These are phyloP conservation scores for Phialophora macrospora DNA, from an alignment of 2,329 filamentous ascomycete genomes.

Conservation along the genomic window DNA sequence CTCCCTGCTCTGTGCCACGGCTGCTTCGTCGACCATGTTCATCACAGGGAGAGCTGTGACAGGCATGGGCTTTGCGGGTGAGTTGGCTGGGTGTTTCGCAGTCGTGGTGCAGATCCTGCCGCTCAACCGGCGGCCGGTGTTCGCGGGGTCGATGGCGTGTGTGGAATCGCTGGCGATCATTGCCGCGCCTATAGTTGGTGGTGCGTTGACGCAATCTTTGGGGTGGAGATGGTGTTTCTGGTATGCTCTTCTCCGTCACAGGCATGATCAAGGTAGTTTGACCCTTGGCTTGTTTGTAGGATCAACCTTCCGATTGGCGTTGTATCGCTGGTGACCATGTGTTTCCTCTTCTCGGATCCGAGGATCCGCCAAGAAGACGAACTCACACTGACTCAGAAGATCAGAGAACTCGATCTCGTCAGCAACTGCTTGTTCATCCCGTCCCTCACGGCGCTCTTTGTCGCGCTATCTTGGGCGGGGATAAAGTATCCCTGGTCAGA, in stretches of 20 bases:
- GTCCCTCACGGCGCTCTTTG: slow-evolving; percentile 51
- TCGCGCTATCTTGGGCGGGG: background rate
- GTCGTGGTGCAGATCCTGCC: slow-evolving; percentile 40
- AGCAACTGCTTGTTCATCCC: slow-evolving; percentile 54
- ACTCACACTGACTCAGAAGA: slow-evolving; percentile 43
- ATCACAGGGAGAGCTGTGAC: slow-evolving; percentile 44
- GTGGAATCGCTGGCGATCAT: slow-evolving; percentile 40
- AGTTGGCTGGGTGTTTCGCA: slow-evolving; percentile 48
- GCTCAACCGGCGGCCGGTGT: slow-evolving; percentile 44
- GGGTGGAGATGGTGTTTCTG: slow-evolving; percentile 41
- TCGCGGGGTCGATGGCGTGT: slow-evolving; percentile 44
- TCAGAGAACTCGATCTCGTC: slow-evolving; percentile 47
- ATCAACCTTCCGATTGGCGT: slow-evolving; percentile 47
- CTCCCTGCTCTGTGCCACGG: slow-evolving; percentile 40
- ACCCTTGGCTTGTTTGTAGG: slow-evolving; percentile 24
- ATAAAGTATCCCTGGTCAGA: background rate
- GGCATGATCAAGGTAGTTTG: background rate
- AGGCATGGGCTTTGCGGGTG: slow-evolving; percentile 46
- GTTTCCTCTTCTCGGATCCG: slow-evolving; percentile 1
- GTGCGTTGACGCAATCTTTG: slow-evolving; percentile 42
- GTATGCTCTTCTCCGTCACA: background rate
- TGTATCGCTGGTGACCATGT: slow-evolving; percentile 43
- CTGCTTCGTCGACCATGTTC: slow-evolving; percentile 39
- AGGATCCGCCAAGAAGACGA: background rate
- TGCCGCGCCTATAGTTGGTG: slow-evolving; percentile 45